phyloP scores from a whole-genome alignment of 768 basidiomycete genomes.

The Pisolithus tinctorius region DNA sequence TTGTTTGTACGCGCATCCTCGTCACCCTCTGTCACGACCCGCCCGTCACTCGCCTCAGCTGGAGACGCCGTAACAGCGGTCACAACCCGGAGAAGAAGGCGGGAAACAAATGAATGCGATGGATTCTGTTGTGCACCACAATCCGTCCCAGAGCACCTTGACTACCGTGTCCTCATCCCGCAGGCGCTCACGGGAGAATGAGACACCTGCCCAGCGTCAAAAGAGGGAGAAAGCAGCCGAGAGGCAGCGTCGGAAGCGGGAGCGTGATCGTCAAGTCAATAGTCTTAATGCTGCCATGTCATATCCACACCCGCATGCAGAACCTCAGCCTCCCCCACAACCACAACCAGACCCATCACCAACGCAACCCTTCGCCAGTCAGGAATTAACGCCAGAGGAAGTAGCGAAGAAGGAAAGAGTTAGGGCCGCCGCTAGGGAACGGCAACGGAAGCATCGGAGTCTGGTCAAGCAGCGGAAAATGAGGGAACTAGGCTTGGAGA shows the following conservation, averaged over 20 bases:
- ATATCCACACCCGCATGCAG: slow-evolving; percentile 26
- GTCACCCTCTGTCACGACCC: slow-evolving; percentile 28
- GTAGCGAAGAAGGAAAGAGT: slow-evolving; percentile 61
- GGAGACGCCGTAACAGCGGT: slow-evolving; percentile 29
- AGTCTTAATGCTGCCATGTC: slow-evolving; percentile 36
- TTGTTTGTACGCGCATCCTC: slow-evolving; percentile 14
- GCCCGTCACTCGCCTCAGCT: slow-evolving; percentile 22
- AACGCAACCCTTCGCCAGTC: slow-evolving; percentile 20
- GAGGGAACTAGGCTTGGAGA: slow-evolving; percentile 76
- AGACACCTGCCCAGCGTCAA: slow-evolving; percentile 62
- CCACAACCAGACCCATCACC: slow-evolving; percentile 25
- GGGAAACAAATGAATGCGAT: slow-evolving; percentile 25
- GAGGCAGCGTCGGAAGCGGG: slow-evolving; percentile 76
- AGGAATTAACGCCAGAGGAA: slow-evolving; percentile 56
- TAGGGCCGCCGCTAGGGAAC: slow-evolving; percentile 68
- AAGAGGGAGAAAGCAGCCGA: slow-evolving; percentile 87
- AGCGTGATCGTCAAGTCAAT: slow-evolving; percentile 50
- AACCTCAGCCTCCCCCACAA: slow-evolving; percentile 28
- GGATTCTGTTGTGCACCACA: slow-evolving; percentile 29
- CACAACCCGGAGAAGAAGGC: slow-evolving; percentile 18
- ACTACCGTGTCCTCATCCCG: slow-evolving; percentile 29
- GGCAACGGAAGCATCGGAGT: slow-evolving; percentile 76
- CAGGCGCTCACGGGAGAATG: slow-evolving; percentile 61
- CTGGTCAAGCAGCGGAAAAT: slow-evolving; percentile 75
- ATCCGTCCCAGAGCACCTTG: slow-evolving; percentile 25